Evolutionary conservation across 116 monocot species (phyloP), one percentile per base, ranked within the genome.

Genomic region (Posidonia oceanica): DNA sequence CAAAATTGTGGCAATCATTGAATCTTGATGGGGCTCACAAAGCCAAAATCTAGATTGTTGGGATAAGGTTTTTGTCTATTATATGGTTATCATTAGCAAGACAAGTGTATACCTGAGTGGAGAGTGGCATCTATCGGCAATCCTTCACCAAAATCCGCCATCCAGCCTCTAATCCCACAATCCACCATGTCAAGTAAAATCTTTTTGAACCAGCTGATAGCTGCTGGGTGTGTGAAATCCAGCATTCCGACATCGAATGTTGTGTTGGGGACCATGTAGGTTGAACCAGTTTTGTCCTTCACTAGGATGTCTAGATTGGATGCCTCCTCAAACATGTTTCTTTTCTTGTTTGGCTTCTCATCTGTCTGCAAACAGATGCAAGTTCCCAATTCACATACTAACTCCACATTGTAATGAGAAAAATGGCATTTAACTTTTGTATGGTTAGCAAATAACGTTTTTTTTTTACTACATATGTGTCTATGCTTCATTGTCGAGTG

Each of bases 81-180:
- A n/a, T 57, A 7, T 6, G 20, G 57, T 20, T 57, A 57, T 1
- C 16, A 57, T 5, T 57, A n/a, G 20, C 15, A n/a, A 4, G 6
- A 0, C 20, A 20, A 6, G 16, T 17, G 38, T 69, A 51, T 74
- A 91, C 91, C 88, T 78, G 92, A 88, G 66, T 77, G 82, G 52
- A 83, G 81, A 20, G 62, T 67, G 67, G 88, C 92, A 75, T 92
- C 88, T 68, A 92, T 36, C 6, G 92, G 92, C 39, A 92, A 73
- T 16, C 91, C 91, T 72, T 92, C 92, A 13, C 92, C 92, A 68
- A 92, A 92, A 74, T 92, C 92, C 0, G 88, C 92, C 92, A 92
- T 92, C 92, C 92, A 92, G 10, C 92, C 88, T 62, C 83, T 80
- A n/a, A 88, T 77, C 15, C 92, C 92, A 42, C 70, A 77, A 20